These are phyloP conservation scores for Piedraia hortae DNA, from an alignment of 2,329 filamentous ascomycete genomes.

Conservation along the genomic window DNA sequence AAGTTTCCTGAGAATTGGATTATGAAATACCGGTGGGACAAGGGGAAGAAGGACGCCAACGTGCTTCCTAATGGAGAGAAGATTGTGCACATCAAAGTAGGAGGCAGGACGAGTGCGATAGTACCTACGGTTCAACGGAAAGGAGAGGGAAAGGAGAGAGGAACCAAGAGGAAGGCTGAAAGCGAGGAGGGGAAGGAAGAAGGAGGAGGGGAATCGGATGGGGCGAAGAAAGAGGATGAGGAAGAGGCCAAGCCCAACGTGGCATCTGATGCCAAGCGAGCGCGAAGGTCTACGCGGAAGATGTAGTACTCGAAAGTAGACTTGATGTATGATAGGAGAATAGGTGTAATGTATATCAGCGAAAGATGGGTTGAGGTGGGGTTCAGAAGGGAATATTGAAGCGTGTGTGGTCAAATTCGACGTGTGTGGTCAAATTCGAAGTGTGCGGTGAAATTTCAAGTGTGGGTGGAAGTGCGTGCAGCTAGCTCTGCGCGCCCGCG, in stretches of 20 bases:
- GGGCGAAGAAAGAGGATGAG: constrained; percentile 1
- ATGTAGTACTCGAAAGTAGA: no score
- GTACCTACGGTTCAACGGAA: constrained; percentile 74
- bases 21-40: constrained; percentile 36
- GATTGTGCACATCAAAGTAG: constrained; percentile 66
- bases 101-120: constrained; percentile 71
- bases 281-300: no score
- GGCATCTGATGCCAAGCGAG: no score
- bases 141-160: constrained; percentile 18
- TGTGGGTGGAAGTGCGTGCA: no score
- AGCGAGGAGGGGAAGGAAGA: constrained; percentile 13
- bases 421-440: no score
- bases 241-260: constrained; percentile 3
- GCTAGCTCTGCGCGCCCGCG: no score
- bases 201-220: constrained; percentile 5
- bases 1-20: constrained; percentile 62
- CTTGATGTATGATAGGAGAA: no score
- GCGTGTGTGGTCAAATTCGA: no score
- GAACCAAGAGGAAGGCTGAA: constrained; percentile 7
- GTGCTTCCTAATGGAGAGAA: constrained; percentile 60
- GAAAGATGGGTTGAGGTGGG: no score
- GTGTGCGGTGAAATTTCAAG: no score
- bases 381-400: no score
- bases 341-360: no score
- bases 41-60: constrained; percentile 47